phyloP scores from a whole-genome alignment of 371 early-diverging fungal genomes.

The Mucor velutinosus region DNA sequence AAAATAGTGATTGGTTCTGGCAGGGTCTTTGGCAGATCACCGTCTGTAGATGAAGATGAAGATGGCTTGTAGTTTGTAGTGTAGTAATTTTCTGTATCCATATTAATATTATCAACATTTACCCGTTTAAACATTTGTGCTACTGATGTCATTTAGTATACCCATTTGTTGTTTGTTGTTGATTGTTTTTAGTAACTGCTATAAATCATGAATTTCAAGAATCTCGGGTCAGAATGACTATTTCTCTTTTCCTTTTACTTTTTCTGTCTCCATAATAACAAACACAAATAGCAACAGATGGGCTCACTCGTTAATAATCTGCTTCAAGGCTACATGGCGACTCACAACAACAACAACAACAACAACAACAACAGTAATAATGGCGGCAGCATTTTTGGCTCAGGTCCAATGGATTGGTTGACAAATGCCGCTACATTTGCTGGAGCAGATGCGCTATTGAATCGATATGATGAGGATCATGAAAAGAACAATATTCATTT shows the following conservation, averaged over 20 bases:
- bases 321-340: conserved; percentile 13
- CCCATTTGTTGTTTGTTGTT: conserved; percentile 1
- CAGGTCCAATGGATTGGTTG: conserved; percentile 22
- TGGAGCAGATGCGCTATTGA: conserved; percentile 22
- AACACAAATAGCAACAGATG: conserved; percentile 1
- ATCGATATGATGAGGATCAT: conserved; percentile 12
- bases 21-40: conserved; percentile 51
- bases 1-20: conserved; percentile 38
- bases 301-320: conserved; percentile 8
- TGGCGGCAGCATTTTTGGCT: neutral
- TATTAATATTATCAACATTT: neutral
- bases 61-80: neutral
- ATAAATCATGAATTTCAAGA: neutral
- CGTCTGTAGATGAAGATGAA: conserved; percentile 21
- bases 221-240: neutral
- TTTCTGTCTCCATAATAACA: neutral
- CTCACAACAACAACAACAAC: conserved; percentile 8
- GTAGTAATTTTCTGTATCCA: neutral
- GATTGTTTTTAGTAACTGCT: neutral
- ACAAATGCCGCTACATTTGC: conserved; percentile 22
- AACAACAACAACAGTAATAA: neutral
- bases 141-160: neutral
- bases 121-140: neutral
- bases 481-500: conserved; percentile 17
- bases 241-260: neutral